Base-by-base conservation (phyloP, 805 yeast genomes). In the Spathaspora girioi region DNA sequence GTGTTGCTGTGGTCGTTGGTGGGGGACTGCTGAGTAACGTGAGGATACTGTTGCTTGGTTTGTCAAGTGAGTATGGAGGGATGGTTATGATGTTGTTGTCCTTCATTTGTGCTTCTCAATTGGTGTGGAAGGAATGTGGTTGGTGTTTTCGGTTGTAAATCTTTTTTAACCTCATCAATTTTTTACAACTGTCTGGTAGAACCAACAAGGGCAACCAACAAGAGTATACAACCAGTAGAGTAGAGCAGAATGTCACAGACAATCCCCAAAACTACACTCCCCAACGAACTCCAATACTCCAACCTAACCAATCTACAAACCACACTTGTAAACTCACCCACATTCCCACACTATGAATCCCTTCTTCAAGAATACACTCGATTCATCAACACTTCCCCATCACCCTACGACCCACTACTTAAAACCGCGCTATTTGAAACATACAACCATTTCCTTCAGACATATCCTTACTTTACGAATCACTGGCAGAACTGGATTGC, bases 401-500 rank as follows among this genome's bases (percentile, higher is more conserved):
- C 40, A 11, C 4, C 40, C 2, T 35, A 35, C 8, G 40, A 35
- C 40, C 40, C 40, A n/a, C 40, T 11, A 7, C 14, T 35, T 4
- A 40, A 27, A 45, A 9, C 40, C 11, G 15, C 40, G 5, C 9
- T 35, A 61, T 4, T 47, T 50, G 8, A 50, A 45, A 11, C 8
- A 38, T 17, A 47, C 55, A 38, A 26, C 47, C 14, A 6, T 12
- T 35, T 44, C 54, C n/a, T 17, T 7, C 15, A 17, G 7, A n/a
- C 4, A 15, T 86, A 77, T 56, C 94, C 94, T 0, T 73, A 79
- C 49, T 67, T 83, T 17, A 69, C 75, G n/a, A 78, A 74, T 8
- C 79, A 80, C 59, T 87, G 94, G 94, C 82, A 81, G 60, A 74
- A 76, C 50, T 85, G 75, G 61, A 78, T 78, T 51, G 72, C 83